Conservation (phyloP, 2,329 filamentous ascomycete genomes). For the Cladophialophora chaetospira region DNA sequence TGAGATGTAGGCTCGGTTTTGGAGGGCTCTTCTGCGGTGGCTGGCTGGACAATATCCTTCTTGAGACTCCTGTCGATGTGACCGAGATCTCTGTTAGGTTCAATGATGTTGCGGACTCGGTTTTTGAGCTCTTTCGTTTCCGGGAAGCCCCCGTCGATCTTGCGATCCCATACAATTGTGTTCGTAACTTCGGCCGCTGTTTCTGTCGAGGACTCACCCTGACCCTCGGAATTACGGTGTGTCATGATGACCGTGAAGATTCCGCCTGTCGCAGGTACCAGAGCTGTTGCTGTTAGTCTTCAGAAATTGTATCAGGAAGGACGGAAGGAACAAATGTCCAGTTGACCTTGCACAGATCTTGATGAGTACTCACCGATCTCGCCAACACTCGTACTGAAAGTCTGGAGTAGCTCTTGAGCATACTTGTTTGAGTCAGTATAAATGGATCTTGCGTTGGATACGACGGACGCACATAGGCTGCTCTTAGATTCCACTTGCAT, state of each 20-base stretch:
- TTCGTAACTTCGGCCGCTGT: slow-evolving; percentile 38
- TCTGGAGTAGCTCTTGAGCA: slow-evolving; percentile 92
- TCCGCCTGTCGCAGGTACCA: slow-evolving; percentile 83
- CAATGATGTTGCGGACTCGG: slow-evolving; percentile 76
- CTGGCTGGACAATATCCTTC: slow-evolving; percentile 27
- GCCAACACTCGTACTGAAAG: slow-evolving; percentile 79
- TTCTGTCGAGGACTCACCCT: neutral
- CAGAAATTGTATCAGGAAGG: no score
- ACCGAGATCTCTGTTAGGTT: slow-evolving; percentile 75
- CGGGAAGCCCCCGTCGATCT: slow-evolving; percentile 83
- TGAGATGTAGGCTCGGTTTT: slow-evolving; percentile 3
- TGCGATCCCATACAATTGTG: slow-evolving; percentile 82
- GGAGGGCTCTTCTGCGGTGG: slow-evolving; percentile 3
- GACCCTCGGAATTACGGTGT: slow-evolving; percentile 29
- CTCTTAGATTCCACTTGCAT: slow-evolving; percentile 87
- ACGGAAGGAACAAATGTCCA: no score
- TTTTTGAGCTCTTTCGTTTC: slow-evolving; percentile 92
- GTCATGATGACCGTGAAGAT: slow-evolving; percentile 75
- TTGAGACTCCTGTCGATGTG: slow-evolving; percentile 68
- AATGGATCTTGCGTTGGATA: neutral
- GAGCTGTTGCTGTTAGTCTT: no score
- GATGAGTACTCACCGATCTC: no score
- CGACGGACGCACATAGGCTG: slow-evolving; percentile 70
- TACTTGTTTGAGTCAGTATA: slow-evolving; percentile 9
- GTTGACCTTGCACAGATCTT: no score